A percentile compares a stretch with the other conserved stretches of the same genome.
Conservation (phyloP, 352 stramenopile species). For the Pythium phragmitis region DNA sequence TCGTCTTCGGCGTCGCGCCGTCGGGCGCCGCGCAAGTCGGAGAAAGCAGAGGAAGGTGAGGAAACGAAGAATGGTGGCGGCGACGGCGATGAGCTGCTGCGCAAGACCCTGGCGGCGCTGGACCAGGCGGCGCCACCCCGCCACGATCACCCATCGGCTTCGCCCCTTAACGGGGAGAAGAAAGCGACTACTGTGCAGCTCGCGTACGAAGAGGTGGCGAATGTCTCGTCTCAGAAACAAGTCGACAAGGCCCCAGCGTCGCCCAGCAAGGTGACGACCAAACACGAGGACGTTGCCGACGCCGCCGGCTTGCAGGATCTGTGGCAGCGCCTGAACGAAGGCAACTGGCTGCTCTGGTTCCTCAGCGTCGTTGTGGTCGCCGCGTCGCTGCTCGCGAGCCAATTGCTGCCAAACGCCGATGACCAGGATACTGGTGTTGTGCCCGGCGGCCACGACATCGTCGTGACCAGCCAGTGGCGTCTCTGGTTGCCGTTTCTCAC, state of each 20-base stretch:
- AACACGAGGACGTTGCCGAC: conserved; percentile 1
- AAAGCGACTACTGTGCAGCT: conserved; percentile 36
- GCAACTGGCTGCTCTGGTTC: conserved; percentile 62
- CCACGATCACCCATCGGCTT: conserved; percentile 8
- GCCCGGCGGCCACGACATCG: conserved; percentile 1
- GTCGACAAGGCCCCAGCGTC: conserved; percentile 2
- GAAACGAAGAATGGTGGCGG: conserved; percentile 23
- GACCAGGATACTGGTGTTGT: conserved; percentile 17
- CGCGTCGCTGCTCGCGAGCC: conserved; percentile 58
- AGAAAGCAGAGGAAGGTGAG: conserved; percentile 35
- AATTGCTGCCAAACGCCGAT: conserved; percentile 43
- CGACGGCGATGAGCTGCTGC: conserved; percentile 53
- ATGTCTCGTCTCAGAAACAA: not conserved
- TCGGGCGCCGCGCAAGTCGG: conserved; percentile 22
- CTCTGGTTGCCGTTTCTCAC: conserved; percentile 68
- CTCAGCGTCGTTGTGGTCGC: conserved; percentile 70
- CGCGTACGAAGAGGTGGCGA: conserved; percentile 40
- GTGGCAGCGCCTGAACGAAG: conserved; percentile 52
- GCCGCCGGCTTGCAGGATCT: conserved; percentile 30
- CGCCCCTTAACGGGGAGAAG: not conserved
- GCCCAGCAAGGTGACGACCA: conserved; percentile 9
- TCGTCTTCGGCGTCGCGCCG: conserved; percentile 28
- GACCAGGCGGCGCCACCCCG: conserved; percentile 12
- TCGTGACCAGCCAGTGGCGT: conserved; percentile 37
- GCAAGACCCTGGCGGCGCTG: conserved; percentile 49